Base-by-base conservation (phyloP, 148 eudicot genomes). In the Salicornia ramosissima region DNA sequence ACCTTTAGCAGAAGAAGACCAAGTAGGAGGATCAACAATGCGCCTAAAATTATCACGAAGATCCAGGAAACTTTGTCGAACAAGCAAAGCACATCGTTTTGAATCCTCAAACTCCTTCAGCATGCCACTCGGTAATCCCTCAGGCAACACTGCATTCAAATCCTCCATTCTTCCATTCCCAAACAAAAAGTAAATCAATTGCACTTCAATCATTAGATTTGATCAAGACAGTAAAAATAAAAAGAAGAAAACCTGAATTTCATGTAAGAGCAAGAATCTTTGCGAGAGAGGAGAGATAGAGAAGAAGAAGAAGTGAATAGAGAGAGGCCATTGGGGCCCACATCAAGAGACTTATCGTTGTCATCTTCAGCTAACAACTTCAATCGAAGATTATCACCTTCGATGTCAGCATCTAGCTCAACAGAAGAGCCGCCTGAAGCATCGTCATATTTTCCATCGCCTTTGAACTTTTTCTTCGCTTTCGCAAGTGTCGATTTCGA, bases 21-120 rank as follows among this genome's bases (percentile, higher is more conserved):
- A 82, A 58, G 82, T 40, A 10, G 95, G 82, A 74, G 98, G 98
- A 74, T 93, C 96, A 65, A 82, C 92, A 80, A 86, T 80, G 21
- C 90, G 88, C 69, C 90, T 83, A 55, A 86, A 93, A 80, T 93
- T 93, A 79, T 93, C 96, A 31, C 98, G 85, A 29, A 93, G 96
- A 76, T 93, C 96, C 80, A 93, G 77, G 76, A 93, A 93, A 71
- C 89, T 82, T 71, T 80, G 83, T 0, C 96, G 77, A 68, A 90
- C 63, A 36, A 93, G 81, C 87, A 93, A 80, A 6, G 96, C 95
- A 43, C 68, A 71, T 39, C 92, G 80, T 77, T 80, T 81, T 0
- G 96, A 80, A 42, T 88, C 98, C 34, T 90, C 92, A 64, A 93
- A 93, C 82, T 93, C 96, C 75, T 85, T 90, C 54, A 84, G 30